These are phyloP conservation scores for Acidomyces sp. DNA, from an alignment of 495 filamentous ascomycete genomes.

Conservation along the genomic window DNA sequence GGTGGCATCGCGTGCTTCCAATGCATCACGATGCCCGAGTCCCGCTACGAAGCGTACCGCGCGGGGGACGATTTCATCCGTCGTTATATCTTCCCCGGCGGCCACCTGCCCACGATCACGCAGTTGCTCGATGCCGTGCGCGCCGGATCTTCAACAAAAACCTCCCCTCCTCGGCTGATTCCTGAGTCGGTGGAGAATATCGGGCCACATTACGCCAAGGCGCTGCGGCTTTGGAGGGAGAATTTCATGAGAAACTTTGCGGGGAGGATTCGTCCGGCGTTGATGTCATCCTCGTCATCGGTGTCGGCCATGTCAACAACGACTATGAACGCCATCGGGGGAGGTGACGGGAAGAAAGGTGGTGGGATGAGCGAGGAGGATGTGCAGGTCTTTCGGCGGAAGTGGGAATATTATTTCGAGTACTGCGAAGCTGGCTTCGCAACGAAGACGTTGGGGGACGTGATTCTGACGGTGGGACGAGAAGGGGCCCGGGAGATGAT, in stretches of 20 bases:
- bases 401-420: slow-evolving; percentile 66
- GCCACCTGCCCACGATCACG: slow-evolving; percentile 53
- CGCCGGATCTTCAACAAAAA: slow-evolving; percentile 39
- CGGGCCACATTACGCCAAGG: slow-evolving; percentile 56
- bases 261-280: slow-evolving; percentile 39
- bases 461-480: slow-evolving; percentile 50
- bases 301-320: no score
- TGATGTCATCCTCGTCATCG: no score
- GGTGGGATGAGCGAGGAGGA: slow-evolving; percentile 40
- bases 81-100: slow-evolving; percentile 62
- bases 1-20: slow-evolving; percentile 58
- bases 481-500: slow-evolving; percentile 55
- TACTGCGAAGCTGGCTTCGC: slow-evolving; percentile 63
- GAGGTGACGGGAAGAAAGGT: slow-evolving; percentile 14
- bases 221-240: slow-evolving; percentile 53
- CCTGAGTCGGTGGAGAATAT: slow-evolving; percentile 54
- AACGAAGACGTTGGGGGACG: slow-evolving; percentile 56
- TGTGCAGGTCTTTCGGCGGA: slow-evolving; percentile 50
- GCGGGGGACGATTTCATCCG: slow-evolving; percentile 49
- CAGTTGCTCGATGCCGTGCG: slow-evolving; percentile 49
- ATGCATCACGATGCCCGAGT: slow-evolving; percentile 62
- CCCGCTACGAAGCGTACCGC: slow-evolving; percentile 33
- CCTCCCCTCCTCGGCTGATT: slow-evolving; percentile 30
- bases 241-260: slow-evolving; percentile 50
- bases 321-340: slow-evolving; percentile 40